Evolutionary conservation across 73 alveolate genomes (phyloP), one percentile per base, ranked within the genome.

Genomic region (Paramecium tetraurelia): DNA sequence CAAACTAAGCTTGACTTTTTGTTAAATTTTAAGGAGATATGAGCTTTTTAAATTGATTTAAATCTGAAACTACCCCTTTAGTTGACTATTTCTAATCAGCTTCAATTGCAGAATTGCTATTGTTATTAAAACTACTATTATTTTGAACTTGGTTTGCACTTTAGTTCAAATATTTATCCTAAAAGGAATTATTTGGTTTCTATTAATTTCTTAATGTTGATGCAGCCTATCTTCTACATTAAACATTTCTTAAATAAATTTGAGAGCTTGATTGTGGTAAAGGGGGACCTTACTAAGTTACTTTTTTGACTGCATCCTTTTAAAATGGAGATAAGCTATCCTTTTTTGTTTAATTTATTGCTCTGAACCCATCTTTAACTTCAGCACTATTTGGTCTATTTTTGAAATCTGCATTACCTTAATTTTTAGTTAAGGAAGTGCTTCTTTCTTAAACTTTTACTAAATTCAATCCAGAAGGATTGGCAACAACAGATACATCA

Each of bases 151-250:
- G 9, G 48, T 80, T 80, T 2, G 90, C 90, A 80, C 90, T 80
- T 46, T 80, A 80, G 43, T 80, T 80, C 24, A 80, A 24, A 80
- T 80, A 80, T 48, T 80, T 80, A 80, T 80, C 90, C 48, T 80
- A 80, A 80, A 80, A 80, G 0, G 90, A 80, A 80, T 80, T 80
- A 44, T 80, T 80, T 44, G 90, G 90, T 10, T 80, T 80, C 77
- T 80, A 80, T 46, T 80, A 9, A 48, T 80, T 80, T 27, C 90
- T 40, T 35, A 80, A 46, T 80, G 90, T 80, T 16, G 90, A 80
- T 22, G 90, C 90, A 31, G 90, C 90, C 16, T 80, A 80, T 80
- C 90, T 80, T 21, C 90, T 40, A 48, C 90, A 80, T 80, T 80
- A 80, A 10, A 80, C 90, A 80, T 80, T 80, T 48, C 90, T 80